These are phyloP conservation scores for Thermothielavioides terrestris DNA, from an alignment of 495 filamentous ascomycete genomes.

Conservation along the genomic window DNA sequence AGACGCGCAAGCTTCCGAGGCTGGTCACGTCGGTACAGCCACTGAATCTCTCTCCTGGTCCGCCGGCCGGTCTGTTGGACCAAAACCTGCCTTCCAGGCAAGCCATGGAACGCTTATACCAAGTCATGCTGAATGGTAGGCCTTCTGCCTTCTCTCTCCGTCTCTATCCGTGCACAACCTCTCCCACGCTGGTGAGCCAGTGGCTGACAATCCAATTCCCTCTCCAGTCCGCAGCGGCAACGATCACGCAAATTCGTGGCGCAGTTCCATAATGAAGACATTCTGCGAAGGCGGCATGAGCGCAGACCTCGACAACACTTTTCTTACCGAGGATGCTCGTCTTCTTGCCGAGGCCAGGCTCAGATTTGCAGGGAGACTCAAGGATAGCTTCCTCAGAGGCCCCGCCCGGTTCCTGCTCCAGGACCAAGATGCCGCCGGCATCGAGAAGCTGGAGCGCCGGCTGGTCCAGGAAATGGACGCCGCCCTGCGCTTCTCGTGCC, in stretches of 20 bases:
- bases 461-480: slow-evolving; percentile 7
- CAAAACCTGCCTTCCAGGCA: not conserved
- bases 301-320: not conserved
- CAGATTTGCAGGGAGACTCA: slow-evolving; percentile 8
- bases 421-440: slow-evolving; percentile 4
- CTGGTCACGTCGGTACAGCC: not conserved
- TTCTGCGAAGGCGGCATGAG: slow-evolving; percentile 8
- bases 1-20: not conserved
- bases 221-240: slow-evolving; percentile 5
- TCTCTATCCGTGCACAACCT: not conserved
- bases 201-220: not conserved
- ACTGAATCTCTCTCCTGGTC: not conserved
- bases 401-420: slow-evolving; percentile 12
- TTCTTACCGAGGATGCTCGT: not conserved
- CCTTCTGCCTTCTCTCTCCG: not conserved
- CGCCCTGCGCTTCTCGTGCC: slow-evolving; percentile 16
- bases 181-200: not conserved
- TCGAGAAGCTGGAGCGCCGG: slow-evolving; percentile 10
- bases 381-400: slow-evolving; percentile 13
- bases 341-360: slow-evolving; percentile 3
- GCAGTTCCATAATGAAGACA: slow-evolving; percentile 6
- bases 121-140: slow-evolving; percentile 3
- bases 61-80: not conserved
- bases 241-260: slow-evolving; percentile 2
- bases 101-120: slow-evolving; percentile 10